Evolutionary conservation across 371 early-diverging fungal genomes (phyloP).

Genomic region (Mortierella sp.): DNA sequence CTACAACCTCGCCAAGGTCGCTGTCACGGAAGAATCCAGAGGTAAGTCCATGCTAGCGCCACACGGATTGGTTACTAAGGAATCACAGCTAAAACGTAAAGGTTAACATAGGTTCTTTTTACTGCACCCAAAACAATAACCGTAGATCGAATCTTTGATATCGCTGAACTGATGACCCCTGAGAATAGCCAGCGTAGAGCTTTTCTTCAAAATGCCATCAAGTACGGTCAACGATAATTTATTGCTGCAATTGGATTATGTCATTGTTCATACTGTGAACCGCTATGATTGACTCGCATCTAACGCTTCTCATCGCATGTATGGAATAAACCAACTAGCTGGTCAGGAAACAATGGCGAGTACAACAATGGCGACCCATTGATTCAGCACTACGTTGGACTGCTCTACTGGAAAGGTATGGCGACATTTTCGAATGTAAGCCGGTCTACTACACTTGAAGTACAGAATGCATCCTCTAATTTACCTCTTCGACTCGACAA

Average conservation of each 20-base stretch:
- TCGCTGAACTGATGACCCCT: conserved; percentile 58
- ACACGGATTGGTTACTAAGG: background rate
- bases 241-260: background rate
- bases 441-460: no score
- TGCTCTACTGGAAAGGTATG: conserved; percentile 73
- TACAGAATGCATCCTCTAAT: no score
- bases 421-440: no score
- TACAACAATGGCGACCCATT: conserved; percentile 82
- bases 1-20: conserved; percentile 76
- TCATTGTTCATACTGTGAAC: no score
- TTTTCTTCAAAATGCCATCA: conserved; percentile 59
- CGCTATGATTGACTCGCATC: background rate
- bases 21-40: conserved; percentile 79
- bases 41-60: conserved; percentile 58
- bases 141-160: conserved; percentile 71
- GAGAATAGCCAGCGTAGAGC: conserved; percentile 41
- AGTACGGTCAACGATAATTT: conserved; percentile 18
- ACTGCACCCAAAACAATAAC: background rate
- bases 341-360: conserved; percentile 74
- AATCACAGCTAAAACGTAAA: background rate
- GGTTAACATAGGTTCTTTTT: no score
- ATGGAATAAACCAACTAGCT: conserved; percentile 58
- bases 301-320: background rate
- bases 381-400: conserved; percentile 88
- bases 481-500: no score